Percentiles rank a stretch among this genome's conserved stretches.
Evolutionary conservation across 257 asterid species (phyloP).

Genomic region (Jacaranda mimosifolia): DNA sequence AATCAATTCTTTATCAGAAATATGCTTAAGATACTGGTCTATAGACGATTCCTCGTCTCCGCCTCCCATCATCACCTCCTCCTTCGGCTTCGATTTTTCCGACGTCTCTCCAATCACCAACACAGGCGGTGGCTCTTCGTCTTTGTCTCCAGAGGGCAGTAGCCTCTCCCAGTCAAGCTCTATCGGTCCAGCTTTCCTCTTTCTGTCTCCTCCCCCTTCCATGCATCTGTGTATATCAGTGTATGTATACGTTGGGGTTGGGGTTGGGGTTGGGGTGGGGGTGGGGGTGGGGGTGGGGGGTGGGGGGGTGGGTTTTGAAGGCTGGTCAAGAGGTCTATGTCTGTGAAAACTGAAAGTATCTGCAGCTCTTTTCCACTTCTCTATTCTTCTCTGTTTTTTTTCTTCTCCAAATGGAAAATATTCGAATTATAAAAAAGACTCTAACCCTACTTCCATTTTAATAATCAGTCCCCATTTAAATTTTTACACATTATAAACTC

Average conservation of each 20-base stretch:
- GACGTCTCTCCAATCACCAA: conserved; percentile 28
- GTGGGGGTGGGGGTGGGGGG: neutral
- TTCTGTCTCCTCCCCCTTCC: conserved; percentile 52
- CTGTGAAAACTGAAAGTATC: neutral
- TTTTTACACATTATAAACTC: too few relatives aligned
- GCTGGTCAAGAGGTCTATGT: conserved; percentile 12
- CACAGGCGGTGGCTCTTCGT: conserved; percentile 39
- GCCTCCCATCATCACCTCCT: conserved; percentile 7
- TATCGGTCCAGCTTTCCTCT: conserved; percentile 29
- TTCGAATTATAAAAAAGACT: too few relatives aligned
- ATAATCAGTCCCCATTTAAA: too few relatives aligned
- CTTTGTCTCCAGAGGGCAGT: conserved; percentile 18
- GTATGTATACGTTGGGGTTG: neutral
- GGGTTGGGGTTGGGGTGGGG: neutral
- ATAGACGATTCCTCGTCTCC: conserved; percentile 25
- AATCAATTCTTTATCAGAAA: conserved; percentile 30
- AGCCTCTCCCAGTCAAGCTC: conserved; percentile 29
- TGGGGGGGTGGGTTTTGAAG: neutral
- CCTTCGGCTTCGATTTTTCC: conserved; percentile 16
- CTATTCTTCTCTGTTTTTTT: neutral
- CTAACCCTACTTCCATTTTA: too few relatives aligned
- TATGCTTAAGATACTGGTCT: neutral
- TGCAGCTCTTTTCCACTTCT: neutral
- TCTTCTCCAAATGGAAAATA: too few relatives aligned
- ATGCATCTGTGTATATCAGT: conserved; percentile 31